Percentiles rank a stretch among this genome's conserved stretches.
Evolutionary conservation across 371 early-diverging fungal species (phyloP).

Genomic region (Mucor mucedo): DNA sequence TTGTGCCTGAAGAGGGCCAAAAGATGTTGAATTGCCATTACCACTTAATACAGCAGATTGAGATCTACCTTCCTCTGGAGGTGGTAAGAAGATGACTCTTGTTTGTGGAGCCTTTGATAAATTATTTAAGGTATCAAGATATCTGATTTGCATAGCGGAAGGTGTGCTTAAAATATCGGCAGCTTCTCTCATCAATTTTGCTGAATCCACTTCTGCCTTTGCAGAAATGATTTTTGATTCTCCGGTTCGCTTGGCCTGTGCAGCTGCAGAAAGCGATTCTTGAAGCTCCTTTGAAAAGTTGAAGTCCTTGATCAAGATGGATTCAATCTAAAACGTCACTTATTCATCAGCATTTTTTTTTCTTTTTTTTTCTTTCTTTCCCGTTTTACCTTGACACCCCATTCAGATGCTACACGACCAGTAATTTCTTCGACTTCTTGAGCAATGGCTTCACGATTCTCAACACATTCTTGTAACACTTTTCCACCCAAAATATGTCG

Average conservation of each 20-base stretch:
- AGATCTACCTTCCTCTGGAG: conserved; percentile 1
- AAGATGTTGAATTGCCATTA: conserved; percentile 10
- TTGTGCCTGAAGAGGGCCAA: conserved; percentile 20
- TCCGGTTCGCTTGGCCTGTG: conserved; percentile 86
- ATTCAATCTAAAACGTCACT: conserved; percentile 54
- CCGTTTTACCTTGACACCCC: conserved; percentile 76
- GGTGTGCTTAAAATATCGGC: conserved; percentile 73
- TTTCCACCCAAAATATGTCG: conserved; percentile 69
- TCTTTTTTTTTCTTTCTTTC: not conserved
- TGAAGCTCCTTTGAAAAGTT: conserved; percentile 75
- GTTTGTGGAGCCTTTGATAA: conserved; percentile 17
- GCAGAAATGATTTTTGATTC: conserved; percentile 91
- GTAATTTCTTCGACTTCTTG: conserved; percentile 81
- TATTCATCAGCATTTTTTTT: not conserved
- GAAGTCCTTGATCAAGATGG: conserved; percentile 88
- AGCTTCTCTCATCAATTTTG: conserved; percentile 93
- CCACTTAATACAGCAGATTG: conserved; percentile 3
- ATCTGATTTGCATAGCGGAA: conserved; percentile 87
- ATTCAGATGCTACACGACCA: conserved; percentile 49
- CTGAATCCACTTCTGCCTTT: conserved; percentile 89
- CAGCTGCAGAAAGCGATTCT: conserved; percentile 84
- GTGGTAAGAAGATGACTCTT: conserved; percentile 18
- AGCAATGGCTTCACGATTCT: conserved; percentile 88
- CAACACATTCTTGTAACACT: conserved; percentile 75
- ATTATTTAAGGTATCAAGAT: conserved; percentile 77